Percentiles rank a stretch among this genome's conserved stretches.
Evolutionary conservation across 2,329 filamentous ascomycete species (phyloP).

Genomic region (Graphilbum fragrans): DNA sequence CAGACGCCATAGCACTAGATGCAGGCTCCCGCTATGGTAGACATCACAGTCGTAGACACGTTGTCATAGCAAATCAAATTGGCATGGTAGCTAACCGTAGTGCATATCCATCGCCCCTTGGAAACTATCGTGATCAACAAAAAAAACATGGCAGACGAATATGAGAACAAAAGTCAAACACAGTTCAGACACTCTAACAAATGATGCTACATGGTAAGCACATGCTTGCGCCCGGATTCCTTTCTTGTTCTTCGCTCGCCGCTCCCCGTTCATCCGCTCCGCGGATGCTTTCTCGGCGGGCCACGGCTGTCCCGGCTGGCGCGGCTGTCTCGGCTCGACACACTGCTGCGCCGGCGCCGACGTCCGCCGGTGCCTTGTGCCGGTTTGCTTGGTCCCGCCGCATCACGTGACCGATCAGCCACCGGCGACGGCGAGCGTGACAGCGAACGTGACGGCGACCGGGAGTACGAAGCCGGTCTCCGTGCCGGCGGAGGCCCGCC

Average conservation of each 20-base stretch:
- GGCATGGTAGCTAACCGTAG: too few species aligned
- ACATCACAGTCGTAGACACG: too few species aligned
- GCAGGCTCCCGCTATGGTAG: too few species aligned
- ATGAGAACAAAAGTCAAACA: neutral
- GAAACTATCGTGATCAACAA: too few species aligned
- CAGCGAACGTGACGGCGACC: neutral
- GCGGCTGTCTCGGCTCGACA: too few species aligned
- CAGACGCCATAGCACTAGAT: neutral
- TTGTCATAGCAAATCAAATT: too few species aligned
- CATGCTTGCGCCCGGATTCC: neutral
- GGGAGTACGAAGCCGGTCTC: neutral
- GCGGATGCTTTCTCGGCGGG: conserved; percentile 14
- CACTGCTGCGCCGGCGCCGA: conserved; percentile 10
- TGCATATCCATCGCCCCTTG: too few species aligned
- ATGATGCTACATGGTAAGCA: neutral
- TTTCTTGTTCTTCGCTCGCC: conserved; percentile 1
- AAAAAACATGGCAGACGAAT: neutral
- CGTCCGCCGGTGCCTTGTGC: conserved; percentile 4
- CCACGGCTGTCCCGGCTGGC: conserved; percentile 2
- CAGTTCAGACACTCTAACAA: neutral
- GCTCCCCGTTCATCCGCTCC: conserved; percentile 1
- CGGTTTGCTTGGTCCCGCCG: too few species aligned
- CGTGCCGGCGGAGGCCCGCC: too few species aligned
- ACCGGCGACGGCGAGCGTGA: neutral
- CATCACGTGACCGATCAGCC: too few species aligned